Base-by-base conservation (phyloP, 768 basidiomycete species). In the Tulasnella sp. region DNA sequence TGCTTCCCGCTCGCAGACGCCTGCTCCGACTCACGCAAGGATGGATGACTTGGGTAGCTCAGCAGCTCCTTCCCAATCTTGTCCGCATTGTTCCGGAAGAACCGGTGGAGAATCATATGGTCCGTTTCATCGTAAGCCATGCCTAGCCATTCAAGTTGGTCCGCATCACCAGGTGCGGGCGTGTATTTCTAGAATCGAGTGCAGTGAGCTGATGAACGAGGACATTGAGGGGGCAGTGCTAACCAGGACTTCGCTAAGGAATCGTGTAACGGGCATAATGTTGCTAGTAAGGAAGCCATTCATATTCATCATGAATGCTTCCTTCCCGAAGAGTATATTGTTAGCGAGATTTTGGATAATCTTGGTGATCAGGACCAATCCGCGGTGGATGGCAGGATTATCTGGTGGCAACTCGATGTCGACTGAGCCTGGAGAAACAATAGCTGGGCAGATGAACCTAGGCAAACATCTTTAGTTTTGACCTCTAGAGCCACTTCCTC, bases 311-410 rank as follows among this genome's bases (percentile, higher is more conserved):
- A 96, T 95, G 81, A 94, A 91, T 4, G 90, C 89, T 81, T 97
- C 95, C 83, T 96, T 96, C 15, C 93, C 94, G 81, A 97, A 97
- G 82, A 94, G 90, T 72, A 96, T 92, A 81, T 98, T 97, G 85
- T 98, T 98, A 26, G 95, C 95, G 40, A 98, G 85, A 82, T 94
- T 96, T 84, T 97, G 95, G 70, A 98, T 91, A 77, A 96, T 91
- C 85, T 96, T 98, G 67, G 94, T 93, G 80, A 98, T 92, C 70
- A 93, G 86, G 87, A 93, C 91, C 18, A 97, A 86, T 23, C 93
- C 95, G 57, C 92, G 90, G 23, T 93, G 91, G 74, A 93, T 87
- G 39, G 88, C 86, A 1, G 81, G 42, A 48, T 88, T 87, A 48
- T 91, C 92, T 0, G 93, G 92, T 2, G 81, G 78, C 0, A 94